A percentile compares a stretch with the other conserved stretches of the same genome.
Conservation (phyloP, 805 yeast species). For the Saccharomycopsis sp. region DNA sequence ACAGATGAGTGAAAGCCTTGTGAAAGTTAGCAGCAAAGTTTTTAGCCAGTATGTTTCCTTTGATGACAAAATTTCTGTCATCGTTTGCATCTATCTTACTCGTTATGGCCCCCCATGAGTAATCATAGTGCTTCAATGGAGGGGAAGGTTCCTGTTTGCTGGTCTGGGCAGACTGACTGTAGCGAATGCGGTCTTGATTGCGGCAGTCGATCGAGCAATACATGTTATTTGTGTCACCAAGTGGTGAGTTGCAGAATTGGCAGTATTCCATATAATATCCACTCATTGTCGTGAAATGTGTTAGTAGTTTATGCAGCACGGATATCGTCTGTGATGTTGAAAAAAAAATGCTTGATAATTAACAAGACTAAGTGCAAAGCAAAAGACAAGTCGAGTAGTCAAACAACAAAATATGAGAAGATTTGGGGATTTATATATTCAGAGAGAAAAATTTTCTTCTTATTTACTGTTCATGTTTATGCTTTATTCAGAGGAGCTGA, state of each 20-base stretch:
- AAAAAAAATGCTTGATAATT: neutral
- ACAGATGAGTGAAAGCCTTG: neutral
- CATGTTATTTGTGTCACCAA: constrained; percentile 1
- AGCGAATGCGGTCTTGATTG: neutral
- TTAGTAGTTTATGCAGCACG: too few species aligned
- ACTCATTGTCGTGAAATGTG: neutral
- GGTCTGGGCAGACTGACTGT: neutral
- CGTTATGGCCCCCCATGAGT: constrained; percentile 1
- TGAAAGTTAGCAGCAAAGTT: constrained; percentile 1
- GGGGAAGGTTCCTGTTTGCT: neutral
- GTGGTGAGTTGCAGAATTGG: neutral
- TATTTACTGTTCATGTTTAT: neutral
- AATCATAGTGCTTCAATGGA: constrained; percentile 1
- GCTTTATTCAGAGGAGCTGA: neutral
- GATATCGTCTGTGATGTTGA: too few species aligned
- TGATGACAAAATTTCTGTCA: neutral
- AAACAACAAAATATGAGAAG: neutral
- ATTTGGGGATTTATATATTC: neutral
- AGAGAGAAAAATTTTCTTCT: neutral
- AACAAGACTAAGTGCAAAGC: neutral
- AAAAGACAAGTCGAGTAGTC: neutral
- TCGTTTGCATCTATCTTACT: neutral
- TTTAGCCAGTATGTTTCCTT: neutral
- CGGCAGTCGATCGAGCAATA: neutral
- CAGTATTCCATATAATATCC: constrained; percentile 1